Evolutionary conservation across 2,329 filamentous ascomycete species (phyloP).

Genomic region (Xylaria sp.): DNA sequence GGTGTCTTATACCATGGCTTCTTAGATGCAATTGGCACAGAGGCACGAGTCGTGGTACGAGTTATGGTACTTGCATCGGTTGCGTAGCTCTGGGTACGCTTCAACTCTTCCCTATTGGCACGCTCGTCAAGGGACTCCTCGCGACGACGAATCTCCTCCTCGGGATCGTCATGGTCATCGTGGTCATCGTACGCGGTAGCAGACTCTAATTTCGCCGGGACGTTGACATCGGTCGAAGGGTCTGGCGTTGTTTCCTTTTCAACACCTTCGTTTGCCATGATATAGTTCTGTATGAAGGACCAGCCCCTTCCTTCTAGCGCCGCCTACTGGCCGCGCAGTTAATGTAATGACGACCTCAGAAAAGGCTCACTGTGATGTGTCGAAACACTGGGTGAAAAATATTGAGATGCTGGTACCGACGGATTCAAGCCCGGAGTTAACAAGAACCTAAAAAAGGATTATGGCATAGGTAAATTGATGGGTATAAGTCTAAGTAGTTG

Average conservation of each 20-base stretch:
- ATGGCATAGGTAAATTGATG: conserved; percentile 10
- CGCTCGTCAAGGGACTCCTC: conserved; percentile 46
- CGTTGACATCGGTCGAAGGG: conserved; percentile 41
- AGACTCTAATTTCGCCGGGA: conserved; percentile 39
- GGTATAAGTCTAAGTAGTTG: conserved; percentile 4
- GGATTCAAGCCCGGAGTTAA: conserved; percentile 1
- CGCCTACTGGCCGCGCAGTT: conserved; percentile 5
- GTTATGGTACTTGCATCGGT: conserved; percentile 64
- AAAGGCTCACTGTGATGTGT: conserved; percentile 4
- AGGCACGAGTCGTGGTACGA: conserved; percentile 54
- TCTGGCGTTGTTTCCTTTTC: conserved; percentile 47
- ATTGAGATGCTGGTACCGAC: conserved; percentile 8
- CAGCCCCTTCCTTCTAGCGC: conserved; percentile 9
- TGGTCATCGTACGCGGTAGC: conserved; percentile 36
- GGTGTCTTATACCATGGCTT: conserved; percentile 72
- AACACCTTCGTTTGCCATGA: conserved; percentile 45
- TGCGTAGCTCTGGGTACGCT: conserved; percentile 62
- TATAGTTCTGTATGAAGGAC: conserved; percentile 13
- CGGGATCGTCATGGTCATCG: conserved; percentile 43
- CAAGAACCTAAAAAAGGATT: background rate
- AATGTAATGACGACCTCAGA: background rate
- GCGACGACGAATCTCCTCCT: conserved; percentile 46
- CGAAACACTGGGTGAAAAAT: background rate
- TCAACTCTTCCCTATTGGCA: conserved; percentile 51
- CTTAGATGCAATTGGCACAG: conserved; percentile 50